Base-by-base conservation (phyloP, 2,329 filamentous ascomycete genomes). In the Tympanopsis confertula region DNA sequence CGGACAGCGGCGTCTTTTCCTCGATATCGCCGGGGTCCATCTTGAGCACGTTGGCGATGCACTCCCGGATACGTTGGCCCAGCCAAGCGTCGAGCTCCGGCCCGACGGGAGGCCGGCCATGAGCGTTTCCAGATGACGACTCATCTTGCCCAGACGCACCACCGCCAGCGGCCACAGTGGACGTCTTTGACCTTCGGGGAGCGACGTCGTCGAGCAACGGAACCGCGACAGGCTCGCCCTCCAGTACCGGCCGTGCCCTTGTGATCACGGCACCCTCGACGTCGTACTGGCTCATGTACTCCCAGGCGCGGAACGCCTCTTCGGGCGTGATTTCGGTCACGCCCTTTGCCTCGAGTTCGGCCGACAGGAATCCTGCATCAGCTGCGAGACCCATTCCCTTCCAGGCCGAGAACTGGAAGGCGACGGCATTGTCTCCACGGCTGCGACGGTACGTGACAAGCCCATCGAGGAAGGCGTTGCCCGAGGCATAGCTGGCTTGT, bases 371-470 rank as follows among this genome's bases (percentile, higher is more conserved):
- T 12, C 58, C 57, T 0, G 55, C n/a, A 35, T 47, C 45, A 5
- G 50, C 49, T 0, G 53, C 58, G 50, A 67, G 53, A 3, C 63
- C 62, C 19, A 63, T 40, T 0, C 55, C 57, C 1, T 53, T 50
- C 64, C 64, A 67, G 2, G 47, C 49, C 2, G 60, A 65, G 57
- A 56, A 67, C 38, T 62, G 57, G 38, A 68, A 53, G 0, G 61
- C 54, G 13, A 63, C 44, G 1, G 58, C 35, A 37, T 65, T 64
- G 42, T 64, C 60, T 4, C 61, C 62, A 13, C 44, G 47, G 2
- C 15, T 22, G 1, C 58, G 47, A 3, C 53, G 41, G 39, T 53
- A 44, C 10, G 42, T 39, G 5, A 56, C 54, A 15, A 59, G 39
- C 1, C 44, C 42, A 35, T 59, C 56, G 2, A 58, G 45, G 46